phyloP scores from a whole-genome alignment of 1,139 yeast genomes.

The Candida tetrigidarum region DNA sequence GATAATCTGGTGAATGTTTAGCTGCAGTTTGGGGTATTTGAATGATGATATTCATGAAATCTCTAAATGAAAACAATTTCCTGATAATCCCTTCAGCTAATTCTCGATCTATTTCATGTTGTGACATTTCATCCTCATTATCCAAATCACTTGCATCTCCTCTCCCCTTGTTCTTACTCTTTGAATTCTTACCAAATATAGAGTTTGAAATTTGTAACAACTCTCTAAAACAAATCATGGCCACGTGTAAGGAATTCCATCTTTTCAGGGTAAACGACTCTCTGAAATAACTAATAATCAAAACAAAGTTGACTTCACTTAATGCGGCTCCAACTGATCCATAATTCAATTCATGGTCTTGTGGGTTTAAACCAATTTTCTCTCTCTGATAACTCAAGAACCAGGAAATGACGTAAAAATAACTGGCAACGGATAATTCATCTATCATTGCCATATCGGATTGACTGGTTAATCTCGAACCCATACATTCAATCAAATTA shows the following conservation, averaged over 20 bases:
- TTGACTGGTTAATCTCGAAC: constrained; percentile 16
- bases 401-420: constrained; percentile 73
- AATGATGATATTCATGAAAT: constrained; percentile 61
- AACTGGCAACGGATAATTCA: constrained; percentile 47
- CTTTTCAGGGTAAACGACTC: constrained; percentile 52
- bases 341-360: constrained; percentile 43
- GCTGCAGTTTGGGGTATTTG: constrained; percentile 68
- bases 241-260: constrained; percentile 69
- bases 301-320: constrained; percentile 65
- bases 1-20: constrained; percentile 66
- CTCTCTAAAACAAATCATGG: constrained; percentile 71
- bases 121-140: constrained; percentile 47
- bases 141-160: constrained; percentile 14
- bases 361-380: constrained; percentile 21
- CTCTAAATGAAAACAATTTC: constrained; percentile 64
- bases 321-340: constrained; percentile 71
- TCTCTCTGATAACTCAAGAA: constrained; percentile 50
- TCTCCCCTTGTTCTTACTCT: no score
- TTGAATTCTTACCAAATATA: constrained; percentile 50
- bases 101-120: constrained; percentile 52
- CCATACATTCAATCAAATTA: constrained; percentile 48
- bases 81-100: constrained; percentile 53
- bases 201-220: constrained; percentile 58
- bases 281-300: constrained; percentile 60
- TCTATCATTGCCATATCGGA: constrained; percentile 42